phyloP scores from a whole-genome alignment of 2,329 filamentous ascomycete genomes.

The Fusarium xyrophilum region DNA sequence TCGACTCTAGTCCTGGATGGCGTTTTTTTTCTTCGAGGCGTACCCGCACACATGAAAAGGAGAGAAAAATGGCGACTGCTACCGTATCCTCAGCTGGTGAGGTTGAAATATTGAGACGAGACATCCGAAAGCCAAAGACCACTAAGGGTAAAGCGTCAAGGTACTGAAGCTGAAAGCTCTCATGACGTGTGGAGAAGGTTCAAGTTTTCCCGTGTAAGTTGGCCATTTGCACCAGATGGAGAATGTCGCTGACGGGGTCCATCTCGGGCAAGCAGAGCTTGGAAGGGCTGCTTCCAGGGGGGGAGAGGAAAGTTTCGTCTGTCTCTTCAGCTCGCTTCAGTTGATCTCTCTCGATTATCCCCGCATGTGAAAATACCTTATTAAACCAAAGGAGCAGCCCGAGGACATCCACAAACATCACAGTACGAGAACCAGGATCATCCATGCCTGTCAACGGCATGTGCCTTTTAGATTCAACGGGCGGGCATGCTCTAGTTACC shows the following conservation, averaged over 20 bases:
- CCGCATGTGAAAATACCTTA: slow-evolving; percentile 6
- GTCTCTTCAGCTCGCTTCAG: slow-evolving; percentile 5
- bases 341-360: slow-evolving; percentile 5
- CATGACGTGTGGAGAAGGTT: slow-evolving; percentile 8
- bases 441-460: neutral
- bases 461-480: slow-evolving; percentile 14
- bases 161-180: neutral
- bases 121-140: slow-evolving; percentile 11
- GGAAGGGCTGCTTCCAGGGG: neutral
- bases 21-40: neutral
- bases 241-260: slow-evolving; percentile 26
- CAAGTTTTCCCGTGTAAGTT: neutral
- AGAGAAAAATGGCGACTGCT: slow-evolving; percentile 1
- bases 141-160: slow-evolving; percentile 11
- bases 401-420: neutral
- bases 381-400: neutral
- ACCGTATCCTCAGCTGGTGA: slow-evolving; percentile 18
- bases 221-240: neutral
- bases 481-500: neutral
- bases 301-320: slow-evolving; percentile 19
- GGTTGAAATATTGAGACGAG: slow-evolving; percentile 13
- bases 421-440: neutral
- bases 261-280: slow-evolving; percentile 21
- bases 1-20: slow-evolving; percentile 4
- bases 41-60: slow-evolving; percentile 3